A percentile compares a stretch with the other conserved stretches of the same genome.
Evolutionary conservation across 805 yeast genomes (phyloP).

Genomic region (Scheffersomyces lignosus): DNA sequence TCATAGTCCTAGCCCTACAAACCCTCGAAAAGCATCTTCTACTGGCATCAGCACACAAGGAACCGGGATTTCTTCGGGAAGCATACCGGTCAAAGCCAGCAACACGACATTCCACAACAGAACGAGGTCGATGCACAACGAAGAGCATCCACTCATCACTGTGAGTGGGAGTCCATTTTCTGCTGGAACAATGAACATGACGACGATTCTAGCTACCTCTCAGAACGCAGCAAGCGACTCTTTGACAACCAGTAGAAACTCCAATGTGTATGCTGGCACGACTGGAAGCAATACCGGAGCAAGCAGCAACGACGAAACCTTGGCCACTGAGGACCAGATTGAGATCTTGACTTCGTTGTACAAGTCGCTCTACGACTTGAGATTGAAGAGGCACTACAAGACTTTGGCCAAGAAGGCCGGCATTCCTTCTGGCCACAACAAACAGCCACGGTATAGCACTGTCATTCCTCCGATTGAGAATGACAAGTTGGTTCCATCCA

Average conservation of each 20-base stretch:
- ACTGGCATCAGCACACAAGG: neutral
- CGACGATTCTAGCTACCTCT: conserved; percentile 14
- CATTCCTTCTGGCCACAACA: conserved; percentile 1
- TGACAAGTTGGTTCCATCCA: conserved; percentile 39
- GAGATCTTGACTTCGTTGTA: conserved; percentile 33
- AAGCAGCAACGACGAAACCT: conserved; percentile 5
- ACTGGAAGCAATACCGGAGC: neutral
- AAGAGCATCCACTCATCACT: conserved; percentile 4
- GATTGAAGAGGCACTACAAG: conserved; percentile 34
- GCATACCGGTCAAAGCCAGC: neutral
- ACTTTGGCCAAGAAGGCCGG: conserved; percentile 11
- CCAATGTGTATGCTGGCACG: neutral
- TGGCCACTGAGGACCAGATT: conserved; percentile 19
- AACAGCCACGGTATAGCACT: conserved; percentile 13
- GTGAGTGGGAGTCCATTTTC: neutral
- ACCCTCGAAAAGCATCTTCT: conserved; percentile 1
- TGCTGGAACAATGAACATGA: conserved; percentile 22
- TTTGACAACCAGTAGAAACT: neutral
- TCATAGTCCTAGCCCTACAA: conserved; percentile 9
- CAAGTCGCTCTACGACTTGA: conserved; percentile 32
- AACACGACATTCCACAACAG: conserved; percentile 7
- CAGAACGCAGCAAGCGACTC: conserved; percentile 1
- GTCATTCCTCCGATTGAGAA: conserved; percentile 38
- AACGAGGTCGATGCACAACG: conserved; percentile 10
- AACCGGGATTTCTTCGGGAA: neutral